Conservation (phyloP, 2,329 filamentous ascomycete species). For the Aspergillus sclerotialis region DNA sequence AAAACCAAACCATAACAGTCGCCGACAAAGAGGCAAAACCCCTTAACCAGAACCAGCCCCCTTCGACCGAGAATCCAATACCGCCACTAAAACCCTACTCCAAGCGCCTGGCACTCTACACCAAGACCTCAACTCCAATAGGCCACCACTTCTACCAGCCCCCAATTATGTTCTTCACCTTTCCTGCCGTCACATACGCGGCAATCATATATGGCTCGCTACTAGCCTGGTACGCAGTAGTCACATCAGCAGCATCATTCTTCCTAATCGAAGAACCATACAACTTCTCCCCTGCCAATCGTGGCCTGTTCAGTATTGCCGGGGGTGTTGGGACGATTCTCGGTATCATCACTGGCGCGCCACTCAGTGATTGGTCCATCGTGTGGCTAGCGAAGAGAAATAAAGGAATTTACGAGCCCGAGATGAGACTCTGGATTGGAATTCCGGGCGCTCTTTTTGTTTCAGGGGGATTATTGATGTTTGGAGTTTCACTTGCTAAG, state of each 20-base stretch:
- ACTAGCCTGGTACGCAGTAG: slow-evolving; percentile 32
- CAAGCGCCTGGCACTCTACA: slow-evolving; percentile 35
- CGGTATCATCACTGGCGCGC: slow-evolving; percentile 28
- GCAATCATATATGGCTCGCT: slow-evolving; percentile 33
- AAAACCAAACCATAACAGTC: slow-evolving; percentile 3
- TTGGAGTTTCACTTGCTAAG: slow-evolving; percentile 20
- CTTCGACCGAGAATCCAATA: slow-evolving; percentile 19
- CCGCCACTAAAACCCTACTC: slow-evolving; percentile 37
- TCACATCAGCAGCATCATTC: slow-evolving; percentile 29
- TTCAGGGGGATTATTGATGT: slow-evolving; percentile 29
- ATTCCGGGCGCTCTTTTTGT: slow-evolving; percentile 17
- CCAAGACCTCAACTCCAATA: slow-evolving; percentile 6
- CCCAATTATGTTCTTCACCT: slow-evolving; percentile 20
- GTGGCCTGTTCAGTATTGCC: slow-evolving; percentile 35
- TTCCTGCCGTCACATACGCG: slow-evolving; percentile 46
- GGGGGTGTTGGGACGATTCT: slow-evolving; percentile 34
- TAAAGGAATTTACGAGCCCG: slow-evolving; percentile 38
- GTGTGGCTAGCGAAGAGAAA: slow-evolving; percentile 31
- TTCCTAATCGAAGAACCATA: slow-evolving; percentile 34
- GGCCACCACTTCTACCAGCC: slow-evolving; percentile 22
- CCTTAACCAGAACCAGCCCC: not conserved
- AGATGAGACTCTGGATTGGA: slow-evolving; percentile 33
- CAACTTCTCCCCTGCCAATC: slow-evolving; percentile 29
- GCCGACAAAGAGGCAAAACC: not conserved
- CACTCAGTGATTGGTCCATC: slow-evolving; percentile 32